Evolutionary conservation across 306 rosid genomes (phyloP), one percentile per base, ranked within the genome.

Genomic region (Begonia peltatifolia): DNA sequence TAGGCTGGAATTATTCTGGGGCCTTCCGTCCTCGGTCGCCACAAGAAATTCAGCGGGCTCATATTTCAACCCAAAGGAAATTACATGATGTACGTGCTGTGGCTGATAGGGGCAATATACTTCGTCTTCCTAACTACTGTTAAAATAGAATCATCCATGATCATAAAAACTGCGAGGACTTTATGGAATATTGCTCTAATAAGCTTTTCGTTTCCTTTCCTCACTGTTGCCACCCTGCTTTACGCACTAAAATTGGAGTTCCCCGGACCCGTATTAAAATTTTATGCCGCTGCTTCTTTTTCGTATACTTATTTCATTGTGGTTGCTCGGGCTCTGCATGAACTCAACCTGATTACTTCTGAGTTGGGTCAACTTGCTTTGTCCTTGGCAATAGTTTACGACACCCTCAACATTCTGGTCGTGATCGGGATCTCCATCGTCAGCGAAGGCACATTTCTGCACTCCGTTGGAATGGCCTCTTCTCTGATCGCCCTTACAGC

Each of bases 281-380:
- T 30, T 7, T 30, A 30, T 7, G 38, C 38, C 38, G 9, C 79
- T 6, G 47, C 68, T 4, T 55, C 68, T 46, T 3, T 83, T 5
- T 79, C 78, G 10, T 63, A 65, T 42, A 68, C 82, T 0, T 35
- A 77, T 10, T 87, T 80, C 57, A 84, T 75, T 0, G 64, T 63
- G 2, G 42, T 87, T 8, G 70, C 60, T 63, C 55, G 50, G 17
- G 12, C 73, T 11, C 78, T 87, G 0, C 54, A 63, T 58, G 95
- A 87, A 63, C 68, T 77, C 44, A 87, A 87, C 56, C 93, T 83
- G 43, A 42, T 87, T 7, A 83, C 77, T 55, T 83, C 95, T 0
- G 89, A 87, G n/a, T 52, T 79, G 0, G 95, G 93, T 0, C 47
- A 73, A 41, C 12, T 72, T 41, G 65, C 93, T 1, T 54, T 77